These are phyloP conservation scores for Pisolithus tinctorius DNA, from an alignment of 768 basidiomycete genomes.

Conservation along the genomic window DNA sequence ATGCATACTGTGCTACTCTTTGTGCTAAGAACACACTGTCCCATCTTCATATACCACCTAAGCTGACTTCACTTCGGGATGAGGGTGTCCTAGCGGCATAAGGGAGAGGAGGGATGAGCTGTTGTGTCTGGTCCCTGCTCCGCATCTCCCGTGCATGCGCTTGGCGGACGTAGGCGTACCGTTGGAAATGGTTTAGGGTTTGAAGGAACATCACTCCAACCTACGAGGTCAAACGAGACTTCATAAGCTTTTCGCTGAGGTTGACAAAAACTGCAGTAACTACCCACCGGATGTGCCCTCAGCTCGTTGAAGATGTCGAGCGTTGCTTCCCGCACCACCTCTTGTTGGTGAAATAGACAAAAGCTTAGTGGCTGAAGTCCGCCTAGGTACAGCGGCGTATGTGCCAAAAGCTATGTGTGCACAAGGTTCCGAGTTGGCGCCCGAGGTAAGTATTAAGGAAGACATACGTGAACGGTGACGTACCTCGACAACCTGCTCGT, in stretches of 20 bases:
- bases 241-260: slow-evolving; percentile 1
- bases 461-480: slow-evolving; percentile 5
- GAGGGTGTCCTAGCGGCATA: slow-evolving; percentile 35
- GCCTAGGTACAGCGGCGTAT: slow-evolving; percentile 66
- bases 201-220: slow-evolving; percentile 74
- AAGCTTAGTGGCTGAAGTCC: slow-evolving; percentile 85
- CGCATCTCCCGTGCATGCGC: slow-evolving; percentile 58
- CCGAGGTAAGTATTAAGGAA: not conserved
- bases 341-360: slow-evolving; percentile 84
- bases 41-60: slow-evolving; percentile 26
- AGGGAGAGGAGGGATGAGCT: slow-evolving; percentile 28
- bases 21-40: not conserved
- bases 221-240: slow-evolving; percentile 31
- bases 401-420: slow-evolving; percentile 63
- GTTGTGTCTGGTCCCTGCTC: slow-evolving; percentile 26
- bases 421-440: not conserved
- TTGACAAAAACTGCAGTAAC: not conserved
- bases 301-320: slow-evolving; percentile 82
- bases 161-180: slow-evolving; percentile 81
- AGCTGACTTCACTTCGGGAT: slow-evolving; percentile 40
- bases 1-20: not conserved
- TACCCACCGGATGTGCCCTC: slow-evolving; percentile 64
- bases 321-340: slow-evolving; percentile 67
- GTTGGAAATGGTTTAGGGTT: slow-evolving; percentile 81
- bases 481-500: slow-evolving; percentile 90